Evolutionary conservation across 2,329 filamentous ascomycete species (phyloP).

Genomic region (Colletotrichum endophyticum): DNA sequence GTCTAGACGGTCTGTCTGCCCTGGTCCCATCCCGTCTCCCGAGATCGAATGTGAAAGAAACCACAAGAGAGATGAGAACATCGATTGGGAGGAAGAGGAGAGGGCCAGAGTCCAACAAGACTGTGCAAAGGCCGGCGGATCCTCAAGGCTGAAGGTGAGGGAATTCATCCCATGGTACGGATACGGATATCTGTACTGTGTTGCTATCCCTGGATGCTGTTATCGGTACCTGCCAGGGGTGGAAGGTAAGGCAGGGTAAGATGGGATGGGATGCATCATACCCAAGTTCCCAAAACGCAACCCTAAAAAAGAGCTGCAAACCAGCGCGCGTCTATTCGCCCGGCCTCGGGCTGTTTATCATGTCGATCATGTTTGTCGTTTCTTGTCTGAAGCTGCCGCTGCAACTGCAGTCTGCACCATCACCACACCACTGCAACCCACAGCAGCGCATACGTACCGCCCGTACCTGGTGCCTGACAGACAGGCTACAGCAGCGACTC

Average conservation of each 20-base stretch:
- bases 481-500: background rate
- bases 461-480: background rate
- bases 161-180: background rate
- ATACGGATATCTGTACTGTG: background rate
- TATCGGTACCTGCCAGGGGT: background rate
- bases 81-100: background rate
- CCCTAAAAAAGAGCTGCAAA: background rate
- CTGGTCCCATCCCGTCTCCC: background rate
- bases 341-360: background rate
- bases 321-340: slow-evolving; percentile 1
- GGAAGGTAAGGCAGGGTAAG: background rate
- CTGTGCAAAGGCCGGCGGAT: background rate
- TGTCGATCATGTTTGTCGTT: background rate
- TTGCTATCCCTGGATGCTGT: background rate
- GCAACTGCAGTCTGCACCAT: background rate
- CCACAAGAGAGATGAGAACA: background rate
- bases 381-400: background rate
- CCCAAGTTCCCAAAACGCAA: background rate
- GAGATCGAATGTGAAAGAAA: background rate
- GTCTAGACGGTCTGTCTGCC: background rate
- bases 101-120: background rate
- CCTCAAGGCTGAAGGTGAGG: background rate
- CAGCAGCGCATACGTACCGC: background rate
- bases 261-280: background rate
- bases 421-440: background rate